A percentile compares a stretch with the other conserved stretches of the same genome.
Evolutionary conservation across 1,284 basidiomycete species (phyloP).

Genomic region (Puccinia horiana): DNA sequence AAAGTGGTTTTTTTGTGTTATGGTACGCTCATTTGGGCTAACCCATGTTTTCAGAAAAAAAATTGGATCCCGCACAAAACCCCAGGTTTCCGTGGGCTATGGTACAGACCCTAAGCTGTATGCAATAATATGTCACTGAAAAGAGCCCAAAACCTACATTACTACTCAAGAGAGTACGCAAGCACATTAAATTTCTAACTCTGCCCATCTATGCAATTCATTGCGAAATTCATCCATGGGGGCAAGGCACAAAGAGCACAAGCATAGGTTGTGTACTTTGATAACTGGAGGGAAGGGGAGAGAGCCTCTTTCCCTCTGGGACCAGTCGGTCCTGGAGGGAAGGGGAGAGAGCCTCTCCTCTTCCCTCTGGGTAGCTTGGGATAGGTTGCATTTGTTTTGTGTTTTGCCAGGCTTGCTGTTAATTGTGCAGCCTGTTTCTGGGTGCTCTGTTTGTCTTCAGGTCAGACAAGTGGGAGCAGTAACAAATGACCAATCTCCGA

Average conservation of each 20-base stretch:
- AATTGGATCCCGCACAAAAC: no score
- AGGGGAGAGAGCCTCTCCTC: no score
- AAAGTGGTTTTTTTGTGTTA: no score
- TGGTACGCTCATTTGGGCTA: no score
- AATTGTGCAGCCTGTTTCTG: conserved; percentile 3
- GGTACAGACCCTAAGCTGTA: not conserved
- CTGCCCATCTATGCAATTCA: conserved; percentile 44
- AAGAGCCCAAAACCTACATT: not conserved
- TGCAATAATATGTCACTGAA: not conserved
- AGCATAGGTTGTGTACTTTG: conserved; percentile 14
- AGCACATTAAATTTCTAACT: conserved; percentile 33
- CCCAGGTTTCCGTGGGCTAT: no score
- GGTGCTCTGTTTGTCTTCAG: conserved; percentile 2
- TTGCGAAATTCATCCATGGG: conserved; percentile 9
- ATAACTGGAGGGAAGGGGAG: conserved; percentile 23
- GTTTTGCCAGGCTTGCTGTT: not conserved
- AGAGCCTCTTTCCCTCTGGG: no score
- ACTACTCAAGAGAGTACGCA: conserved; percentile 13
- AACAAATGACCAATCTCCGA: not conserved
- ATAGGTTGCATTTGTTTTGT: conserved; percentile 1
- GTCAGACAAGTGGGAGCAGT: conserved; percentile 8
- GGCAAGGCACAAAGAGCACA: not conserved
- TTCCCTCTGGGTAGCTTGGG: conserved; percentile 24
- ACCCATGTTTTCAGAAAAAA: no score
- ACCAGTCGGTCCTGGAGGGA: no score